Conservation (phyloP, 805 yeast genomes). For the Pichia sporocuriosa region DNA sequence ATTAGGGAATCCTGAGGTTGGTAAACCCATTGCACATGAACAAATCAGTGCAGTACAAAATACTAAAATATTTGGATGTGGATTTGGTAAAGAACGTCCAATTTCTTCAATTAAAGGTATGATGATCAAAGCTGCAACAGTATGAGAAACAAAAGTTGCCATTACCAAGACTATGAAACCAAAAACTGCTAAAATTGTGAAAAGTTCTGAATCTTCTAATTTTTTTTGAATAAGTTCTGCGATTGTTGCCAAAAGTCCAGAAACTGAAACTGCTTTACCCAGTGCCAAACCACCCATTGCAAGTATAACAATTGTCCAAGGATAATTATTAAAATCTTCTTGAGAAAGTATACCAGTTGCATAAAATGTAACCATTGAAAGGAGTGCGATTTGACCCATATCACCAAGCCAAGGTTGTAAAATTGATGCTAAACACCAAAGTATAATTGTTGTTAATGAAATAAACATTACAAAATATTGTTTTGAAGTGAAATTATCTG, state of each 20-base stretch:
- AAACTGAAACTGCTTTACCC: conserved; percentile 90
- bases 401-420: conserved; percentile 76
- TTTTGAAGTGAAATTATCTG: conserved; percentile 59
- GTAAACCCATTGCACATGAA: conserved; percentile 95
- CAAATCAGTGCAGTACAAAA: conserved; percentile 62
- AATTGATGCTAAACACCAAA: conserved; percentile 87
- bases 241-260: conserved; percentile 76
- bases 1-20: conserved; percentile 96
- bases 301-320: conserved; percentile 92
- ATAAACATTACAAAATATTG: conserved; percentile 74
- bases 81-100: conserved; percentile 66
- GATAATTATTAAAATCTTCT: conserved; percentile 90
- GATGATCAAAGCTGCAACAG: conserved; percentile 92
- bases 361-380: conserved; percentile 86
- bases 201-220: conserved; percentile 64
- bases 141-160: conserved; percentile 95
- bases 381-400: conserved; percentile 91
- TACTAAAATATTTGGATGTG: conserved; percentile 81
- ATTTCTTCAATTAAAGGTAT: conserved; percentile 87
- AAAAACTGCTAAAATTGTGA: conserved; percentile 68
- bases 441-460: conserved; percentile 61
- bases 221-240: conserved; percentile 61
- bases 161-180: conserved; percentile 75
- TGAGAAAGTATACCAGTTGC: conserved; percentile 83
- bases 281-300: conserved; percentile 98